These are phyloP conservation scores for Annulohypoxylon maeteangense DNA, from an alignment of 495 filamentous ascomycete species.

Conservation along the genomic window DNA sequence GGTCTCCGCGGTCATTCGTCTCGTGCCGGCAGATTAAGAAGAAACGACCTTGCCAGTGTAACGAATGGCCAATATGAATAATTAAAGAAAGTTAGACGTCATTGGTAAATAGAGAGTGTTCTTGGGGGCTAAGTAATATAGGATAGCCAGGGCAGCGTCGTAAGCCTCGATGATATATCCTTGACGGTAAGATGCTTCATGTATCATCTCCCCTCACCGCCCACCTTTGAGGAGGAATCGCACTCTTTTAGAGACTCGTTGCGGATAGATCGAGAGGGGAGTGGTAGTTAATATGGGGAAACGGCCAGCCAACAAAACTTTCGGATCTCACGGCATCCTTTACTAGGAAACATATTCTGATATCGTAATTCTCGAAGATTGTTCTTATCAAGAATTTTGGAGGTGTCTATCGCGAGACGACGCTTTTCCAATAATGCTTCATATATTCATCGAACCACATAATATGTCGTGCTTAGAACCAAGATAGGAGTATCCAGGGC, in stretches of 20 bases:
- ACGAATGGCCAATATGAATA: conserved; percentile 9
- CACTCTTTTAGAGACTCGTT: not conserved
- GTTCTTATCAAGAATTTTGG: not conserved
- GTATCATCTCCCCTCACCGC: conserved; percentile 16
- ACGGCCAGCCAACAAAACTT: conserved; percentile 9
- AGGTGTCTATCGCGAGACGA: not conserved
- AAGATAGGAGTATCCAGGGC: not conserved
- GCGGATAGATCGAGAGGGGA: not conserved
- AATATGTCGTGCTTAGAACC: not conserved
- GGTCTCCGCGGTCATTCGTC: conserved; percentile 30
- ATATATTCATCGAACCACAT: not conserved
- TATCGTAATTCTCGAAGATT: not conserved
- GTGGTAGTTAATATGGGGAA: conserved; percentile 37
- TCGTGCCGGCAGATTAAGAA: conserved; percentile 40
- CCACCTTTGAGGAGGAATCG: not conserved
- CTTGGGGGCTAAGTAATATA: not conserved
- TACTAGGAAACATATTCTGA: not conserved
- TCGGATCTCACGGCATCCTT: conserved; percentile 16
- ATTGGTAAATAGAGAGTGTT: conserved; percentile 12
- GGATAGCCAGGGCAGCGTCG: conserved; percentile 16
- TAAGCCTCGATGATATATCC: conserved; percentile 17
- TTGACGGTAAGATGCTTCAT: conserved; percentile 2
- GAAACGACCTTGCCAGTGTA: not conserved
- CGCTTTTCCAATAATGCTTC: not conserved
- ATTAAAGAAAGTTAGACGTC: conserved; percentile 14